Percentiles rank a stretch among this genome's conserved stretches.
Evolutionary conservation across 2,329 filamentous ascomycete species (phyloP).

Genomic region (Alternaria gansuensis): DNA sequence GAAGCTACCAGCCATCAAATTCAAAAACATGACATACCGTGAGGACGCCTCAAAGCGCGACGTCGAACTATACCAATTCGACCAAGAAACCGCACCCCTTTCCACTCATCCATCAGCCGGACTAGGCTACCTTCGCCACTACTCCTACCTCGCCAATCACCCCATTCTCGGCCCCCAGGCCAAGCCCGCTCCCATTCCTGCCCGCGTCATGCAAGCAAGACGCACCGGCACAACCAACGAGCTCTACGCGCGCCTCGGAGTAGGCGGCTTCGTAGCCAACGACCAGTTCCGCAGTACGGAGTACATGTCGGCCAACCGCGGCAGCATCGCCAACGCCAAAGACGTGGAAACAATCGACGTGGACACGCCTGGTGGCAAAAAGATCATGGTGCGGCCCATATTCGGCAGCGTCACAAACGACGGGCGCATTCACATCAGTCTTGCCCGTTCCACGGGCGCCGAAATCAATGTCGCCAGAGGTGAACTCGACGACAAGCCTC

Average conservation of each 20-base stretch:
- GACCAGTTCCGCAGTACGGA: conserved; percentile 50
- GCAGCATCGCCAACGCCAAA: conserved; percentile 13
- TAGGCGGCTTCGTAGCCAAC: conserved; percentile 56
- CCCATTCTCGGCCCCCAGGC: conserved; percentile 68
- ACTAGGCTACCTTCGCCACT: conserved; percentile 67
- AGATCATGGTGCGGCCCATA: conserved; percentile 61
- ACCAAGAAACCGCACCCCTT: conserved; percentile 55
- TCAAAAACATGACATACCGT: conserved; percentile 36
- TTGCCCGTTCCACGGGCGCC: conserved; percentile 31
- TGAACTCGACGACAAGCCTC: conserved; percentile 39
- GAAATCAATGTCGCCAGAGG: conserved; percentile 40
- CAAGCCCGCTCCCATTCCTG: conserved; percentile 61
- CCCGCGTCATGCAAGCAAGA: conserved; percentile 63
- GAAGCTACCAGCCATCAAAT: conserved; percentile 60
- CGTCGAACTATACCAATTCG: conserved; percentile 36
- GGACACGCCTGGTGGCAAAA: conserved; percentile 59
- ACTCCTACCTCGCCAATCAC: conserved; percentile 66
- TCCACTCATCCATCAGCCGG: conserved; percentile 72
- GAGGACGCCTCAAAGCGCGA: conserved; percentile 43
- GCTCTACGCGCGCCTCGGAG: conserved; percentile 52
- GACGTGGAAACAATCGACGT: conserved; percentile 54
- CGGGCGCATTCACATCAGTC: conserved; percentile 43
- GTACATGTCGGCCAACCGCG: conserved; percentile 34
- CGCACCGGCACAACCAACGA: conserved; percentile 26
- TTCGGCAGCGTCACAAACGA: conserved; percentile 50